A percentile compares a stretch with the other conserved stretches of the same genome.
Evolutionary conservation across 352 stramenopile species (phyloP).

Genomic region (Phytopythium ostracodes): DNA sequence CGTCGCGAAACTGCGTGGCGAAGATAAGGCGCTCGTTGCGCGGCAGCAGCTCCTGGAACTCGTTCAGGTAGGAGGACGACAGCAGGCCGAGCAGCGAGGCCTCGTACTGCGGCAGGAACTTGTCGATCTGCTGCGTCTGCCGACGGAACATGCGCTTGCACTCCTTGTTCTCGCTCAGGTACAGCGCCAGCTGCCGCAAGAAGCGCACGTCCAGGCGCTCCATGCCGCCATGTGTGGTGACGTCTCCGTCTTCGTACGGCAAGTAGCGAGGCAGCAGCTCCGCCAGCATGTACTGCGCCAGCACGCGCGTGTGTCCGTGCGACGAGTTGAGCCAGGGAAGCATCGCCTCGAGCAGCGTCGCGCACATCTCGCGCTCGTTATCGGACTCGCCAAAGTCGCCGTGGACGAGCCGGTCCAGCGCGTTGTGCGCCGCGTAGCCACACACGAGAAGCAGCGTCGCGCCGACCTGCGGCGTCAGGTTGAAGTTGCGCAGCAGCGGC

Average conservation of each 20-base stretch:
- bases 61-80: constrained; percentile 53
- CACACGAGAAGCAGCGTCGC: constrained; percentile 60
- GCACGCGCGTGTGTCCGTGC: constrained; percentile 77
- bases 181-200: constrained; percentile 45
- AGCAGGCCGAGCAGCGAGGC: constrained; percentile 71
- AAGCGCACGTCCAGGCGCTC: constrained; percentile 34
- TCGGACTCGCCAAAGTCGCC: constrained; percentile 5
- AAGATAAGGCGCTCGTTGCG: constrained; percentile 49
- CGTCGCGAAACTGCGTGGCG: constrained; percentile 54
- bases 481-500: constrained; percentile 60
- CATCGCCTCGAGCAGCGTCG: constrained; percentile 40
- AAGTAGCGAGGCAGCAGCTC: constrained; percentile 64
- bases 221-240: neutral
- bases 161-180: constrained; percentile 81
- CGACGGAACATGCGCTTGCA: constrained; percentile 79
- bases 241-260: constrained; percentile 6
- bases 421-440: constrained; percentile 29
- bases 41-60: constrained; percentile 73
- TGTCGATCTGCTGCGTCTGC: constrained; percentile 54
- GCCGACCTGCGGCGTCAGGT: constrained; percentile 69
- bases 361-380: constrained; percentile 23
- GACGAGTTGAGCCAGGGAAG: constrained; percentile 76
- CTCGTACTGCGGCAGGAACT: constrained; percentile 63
- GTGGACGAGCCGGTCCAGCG: constrained; percentile 20
- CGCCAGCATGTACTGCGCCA: constrained; percentile 68